Evolutionary conservation across 2,329 filamentous ascomycete genomes (phyloP), one percentile per base, ranked within the genome.

Genomic region (Drechmeria coniospora): DNA sequence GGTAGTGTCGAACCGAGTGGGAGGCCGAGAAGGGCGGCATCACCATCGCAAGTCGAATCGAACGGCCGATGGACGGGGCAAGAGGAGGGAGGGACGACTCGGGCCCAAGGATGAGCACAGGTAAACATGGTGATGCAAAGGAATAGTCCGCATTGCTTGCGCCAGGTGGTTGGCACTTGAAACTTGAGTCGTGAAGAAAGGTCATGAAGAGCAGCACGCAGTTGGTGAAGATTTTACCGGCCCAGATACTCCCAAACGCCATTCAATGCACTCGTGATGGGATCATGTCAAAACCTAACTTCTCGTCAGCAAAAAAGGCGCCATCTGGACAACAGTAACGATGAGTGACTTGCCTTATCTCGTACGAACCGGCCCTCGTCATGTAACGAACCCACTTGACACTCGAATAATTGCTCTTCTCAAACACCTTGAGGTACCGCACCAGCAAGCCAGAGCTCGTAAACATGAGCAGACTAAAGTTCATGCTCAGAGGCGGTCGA

Each of bases 341-440:
- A 7, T 2, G 9, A 12, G 5, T 11, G 10, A 3, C 57, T 43
- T 40, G 92, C 77, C 84, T 68, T 50, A 98, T 93, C 59, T 98
- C 90, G 54, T 98, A 98, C 54, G 84, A 94, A 16, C 90, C 90
- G 11, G 87, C 90, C 40, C 87, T 74, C 12, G 90, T 98, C 90
- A 98, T 95, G 56, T 98, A 98, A 43, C 90, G 66, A 43, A 98
- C 90, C 90, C 90, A 98, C 56, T 98, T 98, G 26, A 98, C 90
- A 48, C 84, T 93, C 36, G 81, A 92, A 53, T 98, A 98, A 55
- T 95, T 95, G 55, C 73, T 90, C 74, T 98, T 98, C 61, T 98
- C 90, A 59, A 98, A 98, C 2, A 98, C 90, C 59, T 98, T 98
- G 32, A 98, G 58, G 53, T 98, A 98, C 27, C 92, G 65, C 32